Evolutionary conservation across 148 eudicot species (phyloP).

Genomic region (Silene latifolia): DNA sequence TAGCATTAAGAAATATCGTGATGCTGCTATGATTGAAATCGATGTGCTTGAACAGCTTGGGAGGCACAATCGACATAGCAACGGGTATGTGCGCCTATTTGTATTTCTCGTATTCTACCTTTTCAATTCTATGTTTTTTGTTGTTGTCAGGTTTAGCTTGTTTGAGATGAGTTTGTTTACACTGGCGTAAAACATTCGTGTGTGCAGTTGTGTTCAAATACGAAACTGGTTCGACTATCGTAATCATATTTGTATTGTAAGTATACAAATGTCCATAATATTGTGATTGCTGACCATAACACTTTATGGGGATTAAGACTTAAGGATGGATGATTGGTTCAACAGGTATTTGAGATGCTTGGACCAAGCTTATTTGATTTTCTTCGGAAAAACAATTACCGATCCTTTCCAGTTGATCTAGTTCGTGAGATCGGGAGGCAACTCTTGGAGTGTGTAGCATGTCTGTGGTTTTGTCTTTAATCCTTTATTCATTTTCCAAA

Average conservation of each 20-base stretch:
- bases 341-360: conserved; percentile 99
- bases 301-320: conserved; percentile 56
- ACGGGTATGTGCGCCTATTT: conserved; percentile 43
- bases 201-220: conserved; percentile 99
- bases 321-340: conserved; percentile 63
- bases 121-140: not conserved
- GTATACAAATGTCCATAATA: conserved; percentile 48
- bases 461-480: conserved; percentile 67
- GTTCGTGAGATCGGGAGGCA: conserved; percentile 98
- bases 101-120: not conserved
- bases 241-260: conserved; percentile 99
- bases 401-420: conserved; percentile 96
- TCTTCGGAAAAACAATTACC: conserved; percentile 98
- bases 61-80: conserved; percentile 70
- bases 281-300: conserved; percentile 47
- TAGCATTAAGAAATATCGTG: conserved; percentile 87
- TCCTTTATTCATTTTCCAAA: conserved; percentile 9
- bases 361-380: conserved; percentile 99
- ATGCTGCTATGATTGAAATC: conserved; percentile 92
- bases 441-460: conserved; percentile 96
- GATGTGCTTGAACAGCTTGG: conserved; percentile 88
- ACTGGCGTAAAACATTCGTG: conserved; percentile 52
- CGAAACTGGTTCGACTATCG: conserved; percentile 99
- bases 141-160: conserved; percentile 19
- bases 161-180: conserved; percentile 24